Percentiles rank a stretch among this genome's conserved stretches.
These are phyloP conservation scores for Barnettozyma sp. DNA, from an alignment of 805 yeast genomes.

Conservation along the genomic window DNA sequence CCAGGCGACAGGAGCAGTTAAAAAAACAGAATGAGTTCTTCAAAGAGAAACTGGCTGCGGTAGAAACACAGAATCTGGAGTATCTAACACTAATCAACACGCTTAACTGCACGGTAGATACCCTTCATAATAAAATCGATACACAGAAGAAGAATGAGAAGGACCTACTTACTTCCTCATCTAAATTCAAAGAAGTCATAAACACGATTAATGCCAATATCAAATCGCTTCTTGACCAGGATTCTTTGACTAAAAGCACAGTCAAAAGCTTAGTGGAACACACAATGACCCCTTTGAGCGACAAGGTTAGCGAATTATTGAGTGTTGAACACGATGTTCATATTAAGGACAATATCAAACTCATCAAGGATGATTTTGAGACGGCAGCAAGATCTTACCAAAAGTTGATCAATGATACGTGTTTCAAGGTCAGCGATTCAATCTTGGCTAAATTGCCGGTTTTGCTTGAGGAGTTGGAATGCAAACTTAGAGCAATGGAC, in stretches of 20 bases:
- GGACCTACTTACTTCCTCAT: slow-evolving; percentile 27
- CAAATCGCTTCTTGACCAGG: slow-evolving; percentile 19
- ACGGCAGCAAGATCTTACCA: slow-evolving; percentile 14
- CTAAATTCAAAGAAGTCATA: slow-evolving; percentile 27
- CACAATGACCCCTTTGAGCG: slow-evolving; percentile 4
- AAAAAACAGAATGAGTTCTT: slow-evolving; percentile 31
- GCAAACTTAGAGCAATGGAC: slow-evolving; percentile 9
- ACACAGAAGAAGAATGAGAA: slow-evolving; percentile 28
- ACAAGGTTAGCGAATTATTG: slow-evolving; percentile 7
- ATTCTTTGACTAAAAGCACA: slow-evolving; percentile 16
- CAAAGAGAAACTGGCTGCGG: slow-evolving; percentile 18
- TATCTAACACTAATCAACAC: slow-evolving; percentile 22
- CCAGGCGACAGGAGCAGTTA: slow-evolving; percentile 35
- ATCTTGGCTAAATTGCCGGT: slow-evolving; percentile 20
- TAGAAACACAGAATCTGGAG: slow-evolving; percentile 19
- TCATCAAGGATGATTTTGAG: slow-evolving; percentile 13
- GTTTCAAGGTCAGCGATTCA: slow-evolving; percentile 20
- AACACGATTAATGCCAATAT: slow-evolving; percentile 26
- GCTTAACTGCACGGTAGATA: slow-evolving; percentile 23
- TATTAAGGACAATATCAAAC: slow-evolving; percentile 4
- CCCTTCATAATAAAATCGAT: slow-evolving; percentile 26
- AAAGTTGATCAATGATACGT: slow-evolving; percentile 17
- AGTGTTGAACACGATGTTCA: background rate
- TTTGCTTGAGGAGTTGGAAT: slow-evolving; percentile 17
- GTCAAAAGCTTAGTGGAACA: slow-evolving; percentile 13